phyloP scores from a whole-genome alignment of 805 yeast genomes.

The Nakazawaea holstii region DNA sequence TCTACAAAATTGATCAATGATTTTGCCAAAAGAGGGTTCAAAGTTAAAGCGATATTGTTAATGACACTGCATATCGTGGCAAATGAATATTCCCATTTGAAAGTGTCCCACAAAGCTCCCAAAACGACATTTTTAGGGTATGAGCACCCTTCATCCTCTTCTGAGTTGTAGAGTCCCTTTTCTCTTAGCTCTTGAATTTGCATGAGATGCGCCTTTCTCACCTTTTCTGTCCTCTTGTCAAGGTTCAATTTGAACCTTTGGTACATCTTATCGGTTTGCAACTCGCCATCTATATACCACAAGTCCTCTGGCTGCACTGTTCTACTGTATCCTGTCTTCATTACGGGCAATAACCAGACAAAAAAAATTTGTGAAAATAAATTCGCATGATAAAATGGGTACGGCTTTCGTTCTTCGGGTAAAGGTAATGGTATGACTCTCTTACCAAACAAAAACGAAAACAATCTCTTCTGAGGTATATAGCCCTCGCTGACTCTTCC shows the following conservation, averaged over 20 bases:
- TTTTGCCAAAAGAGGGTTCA: conserved; percentile 40
- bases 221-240: conserved; percentile 22
- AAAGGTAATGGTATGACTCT: not conserved
- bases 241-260: conserved; percentile 29
- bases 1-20: conserved; percentile 34
- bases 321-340: conserved; percentile 64
- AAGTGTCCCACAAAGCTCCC: conserved; percentile 39
- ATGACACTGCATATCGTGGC: conserved; percentile 35
- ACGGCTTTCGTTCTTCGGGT: conserved; percentile 40
- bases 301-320: conserved; percentile 65
- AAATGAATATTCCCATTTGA: conserved; percentile 36
- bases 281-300: conserved; percentile 35
- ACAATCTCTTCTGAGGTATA: conserved; percentile 15
- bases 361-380: conserved; percentile 41
- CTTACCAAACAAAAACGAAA: conserved; percentile 1
- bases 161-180: conserved; percentile 1
- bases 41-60: conserved; percentile 45
- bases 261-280: conserved; percentile 35
- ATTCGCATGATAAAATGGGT: conserved; percentile 37
- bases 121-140: conserved; percentile 38
- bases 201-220: conserved; percentile 3
- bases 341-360: conserved; percentile 65
- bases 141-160: conserved; percentile 20
- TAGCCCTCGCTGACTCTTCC: conserved; percentile 3
- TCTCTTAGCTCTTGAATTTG: not conserved